A percentile compares a stretch with the other conserved stretches of the same genome.
Conservation (phyloP, 768 basidiomycete species). For the Leccinum boreale region DNA sequence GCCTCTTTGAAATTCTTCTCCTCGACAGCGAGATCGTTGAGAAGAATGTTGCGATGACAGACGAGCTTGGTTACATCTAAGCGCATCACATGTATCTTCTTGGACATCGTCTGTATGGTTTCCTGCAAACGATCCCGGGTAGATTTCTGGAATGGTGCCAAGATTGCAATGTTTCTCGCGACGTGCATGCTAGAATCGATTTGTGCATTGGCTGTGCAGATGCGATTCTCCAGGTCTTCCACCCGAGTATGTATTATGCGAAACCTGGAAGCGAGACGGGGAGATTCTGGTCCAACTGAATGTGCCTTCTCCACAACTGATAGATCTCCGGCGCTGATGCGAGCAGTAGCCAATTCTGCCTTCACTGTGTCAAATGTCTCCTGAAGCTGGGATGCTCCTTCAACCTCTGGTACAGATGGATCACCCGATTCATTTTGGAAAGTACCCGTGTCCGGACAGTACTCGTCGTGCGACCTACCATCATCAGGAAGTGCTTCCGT, state of each 20-base stretch:
- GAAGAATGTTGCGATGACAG: constrained; percentile 76
- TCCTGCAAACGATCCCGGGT: constrained; percentile 74
- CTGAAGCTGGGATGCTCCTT: constrained; percentile 66
- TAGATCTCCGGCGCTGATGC: constrained; percentile 32
- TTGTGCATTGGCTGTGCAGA: constrained; percentile 49
- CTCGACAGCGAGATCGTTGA: constrained; percentile 72
- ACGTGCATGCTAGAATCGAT: constrained; percentile 69
- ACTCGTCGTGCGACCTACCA: constrained; percentile 22
- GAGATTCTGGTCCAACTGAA: constrained; percentile 22
- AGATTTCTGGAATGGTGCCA: constrained; percentile 84
- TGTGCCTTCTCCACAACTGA: constrained; percentile 12
- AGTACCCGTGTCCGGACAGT: constrained; percentile 31
- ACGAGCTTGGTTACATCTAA: constrained; percentile 68
- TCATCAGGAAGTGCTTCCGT: constrained; percentile 33
- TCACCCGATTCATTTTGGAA: constrained; percentile 12
- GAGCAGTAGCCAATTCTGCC: constrained; percentile 68
- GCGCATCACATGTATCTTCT: constrained; percentile 61
- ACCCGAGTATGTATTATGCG: constrained; percentile 61
- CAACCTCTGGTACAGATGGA: constrained; percentile 51
- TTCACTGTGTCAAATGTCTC: constrained; percentile 86
- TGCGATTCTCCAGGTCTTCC: constrained; percentile 56
- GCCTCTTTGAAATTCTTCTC: constrained; percentile 61
- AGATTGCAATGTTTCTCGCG: constrained; percentile 75
- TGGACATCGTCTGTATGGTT: constrained; percentile 60
- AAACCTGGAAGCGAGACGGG: constrained; percentile 43